These are phyloP conservation scores for Nicotiana otophora DNA, from an alignment of 257 asterid species.

Conservation along the genomic window DNA sequence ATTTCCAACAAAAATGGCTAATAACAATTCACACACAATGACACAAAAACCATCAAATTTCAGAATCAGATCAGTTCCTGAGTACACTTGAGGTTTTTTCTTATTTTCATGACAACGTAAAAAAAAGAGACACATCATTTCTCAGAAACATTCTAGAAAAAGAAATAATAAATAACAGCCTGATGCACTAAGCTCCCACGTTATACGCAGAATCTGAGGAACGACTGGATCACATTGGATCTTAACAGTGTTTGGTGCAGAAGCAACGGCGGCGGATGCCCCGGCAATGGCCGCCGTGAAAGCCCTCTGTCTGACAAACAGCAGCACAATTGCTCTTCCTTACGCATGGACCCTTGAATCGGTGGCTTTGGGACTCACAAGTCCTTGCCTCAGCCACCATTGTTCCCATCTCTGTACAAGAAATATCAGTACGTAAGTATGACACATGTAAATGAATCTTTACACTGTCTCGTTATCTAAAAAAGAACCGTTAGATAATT, in stretches of 20 bases:
- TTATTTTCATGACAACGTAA: neutral
- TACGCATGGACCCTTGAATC: neutral
- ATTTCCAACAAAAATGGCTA: neutral
- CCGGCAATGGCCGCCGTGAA: neutral
- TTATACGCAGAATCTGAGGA: neutral
- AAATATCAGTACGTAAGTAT: no score
- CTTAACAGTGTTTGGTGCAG: neutral
- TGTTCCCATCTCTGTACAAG: neutral
- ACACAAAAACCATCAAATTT: neutral
- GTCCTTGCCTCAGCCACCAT: conserved; percentile 6
- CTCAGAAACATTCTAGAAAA: neutral
- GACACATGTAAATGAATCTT: neutral
- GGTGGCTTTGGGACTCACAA: conserved; percentile 2
- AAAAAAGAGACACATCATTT: neutral
- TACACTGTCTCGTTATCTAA: neutral
- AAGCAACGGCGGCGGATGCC: neutral
- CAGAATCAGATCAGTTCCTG: neutral
- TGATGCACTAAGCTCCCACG: no score
- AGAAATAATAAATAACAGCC: accelerated
- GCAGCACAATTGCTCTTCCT: conserved; percentile 10
- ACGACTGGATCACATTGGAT: neutral
- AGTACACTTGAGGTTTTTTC: neutral
- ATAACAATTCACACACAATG: neutral
- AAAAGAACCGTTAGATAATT: no score
- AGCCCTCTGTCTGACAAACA: conserved; percentile 14